Evolutionary conservation across 257 asterid species (phyloP), one percentile per base, ranked within the genome.

Genomic region (Handroanthus guayacan): DNA sequence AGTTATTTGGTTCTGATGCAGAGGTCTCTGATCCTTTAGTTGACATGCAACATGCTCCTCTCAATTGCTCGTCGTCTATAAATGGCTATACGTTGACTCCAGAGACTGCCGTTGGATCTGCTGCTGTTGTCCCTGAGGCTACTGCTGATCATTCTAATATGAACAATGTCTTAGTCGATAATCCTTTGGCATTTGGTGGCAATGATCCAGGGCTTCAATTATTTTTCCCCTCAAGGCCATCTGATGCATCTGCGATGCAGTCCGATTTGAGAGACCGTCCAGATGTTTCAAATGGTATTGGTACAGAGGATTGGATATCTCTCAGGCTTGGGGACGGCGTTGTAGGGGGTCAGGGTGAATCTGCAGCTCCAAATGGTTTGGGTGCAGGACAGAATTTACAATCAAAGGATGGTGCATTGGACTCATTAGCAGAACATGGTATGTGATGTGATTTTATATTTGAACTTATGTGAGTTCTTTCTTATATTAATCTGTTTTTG

Each of bases 171-270:
- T 84, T 91, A 70, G 90, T 91, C 38, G 97, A 90, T 81, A 93
- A 93, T 82, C 90, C 89, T 74, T 76, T 90, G 80, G 90, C 87
- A 10, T 86, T 83, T 79, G 80, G 83, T 79, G 91, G 93, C 71
- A 87, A 82, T 61, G 99, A 95, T 81, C 97, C 91, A n/a, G 84
- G 98, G 0, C 97, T 93, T 75, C 97, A 95, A 75, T 86, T 93
- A 88, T 95, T 93, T 89, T 95, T 95, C 68, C 95, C 99, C 50
- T 82, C 99, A 13, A 89, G 88, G 86, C 93, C 97, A 16, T 86
- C 96, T 52, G 90, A 85, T 80, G 78, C 85, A 76, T 81, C 96
- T 52, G 73, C 81, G 12, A 73, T 66, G 12, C 90, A 87, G 85
- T 78, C 85, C 81, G 95, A 85, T 78, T 38, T 77, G 81, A 77